Conservation (phyloP, 1,139 yeast genomes). For the Starmera stellimalicola region DNA sequence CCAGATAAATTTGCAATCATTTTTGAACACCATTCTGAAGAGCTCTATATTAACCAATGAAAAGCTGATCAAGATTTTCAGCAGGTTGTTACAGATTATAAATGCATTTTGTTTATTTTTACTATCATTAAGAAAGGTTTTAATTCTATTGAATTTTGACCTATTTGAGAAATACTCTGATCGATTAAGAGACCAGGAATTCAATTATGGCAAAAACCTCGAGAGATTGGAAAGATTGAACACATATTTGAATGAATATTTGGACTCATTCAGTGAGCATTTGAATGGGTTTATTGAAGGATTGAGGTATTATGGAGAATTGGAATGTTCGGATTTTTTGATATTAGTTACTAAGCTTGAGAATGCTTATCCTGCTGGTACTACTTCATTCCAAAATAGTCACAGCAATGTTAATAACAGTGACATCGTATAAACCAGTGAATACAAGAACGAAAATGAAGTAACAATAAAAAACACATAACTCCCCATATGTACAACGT, state of each 20-base stretch:
- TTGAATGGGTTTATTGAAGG: conserved; percentile 46
- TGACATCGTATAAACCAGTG: not conserved
- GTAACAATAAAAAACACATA: too few relatives aligned
- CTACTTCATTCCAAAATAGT: not conserved
- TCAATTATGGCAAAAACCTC: conserved; percentile 30
- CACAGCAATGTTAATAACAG: not conserved
- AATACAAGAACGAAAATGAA: not conserved
- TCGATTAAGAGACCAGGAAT: conserved; percentile 31
- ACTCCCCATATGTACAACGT: not conserved
- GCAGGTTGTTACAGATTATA: conserved; percentile 36
- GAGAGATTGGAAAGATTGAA: conserved; percentile 37
- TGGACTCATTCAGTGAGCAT: conserved; percentile 44
- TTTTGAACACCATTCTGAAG: conserved; percentile 54
- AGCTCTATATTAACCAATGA: conserved; percentile 63
- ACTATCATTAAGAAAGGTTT: conserved; percentile 43
- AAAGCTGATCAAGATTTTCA: conserved; percentile 39
- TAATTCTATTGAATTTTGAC: conserved; percentile 41
- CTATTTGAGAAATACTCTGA: conserved; percentile 32
- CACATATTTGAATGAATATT: conserved; percentile 40
- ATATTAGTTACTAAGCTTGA: conserved; percentile 47
- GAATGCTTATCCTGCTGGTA: conserved; percentile 13
- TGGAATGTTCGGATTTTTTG: conserved; percentile 50
- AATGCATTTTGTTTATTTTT: conserved; percentile 48
- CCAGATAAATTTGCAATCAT: conserved; percentile 42
- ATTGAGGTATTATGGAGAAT: conserved; percentile 49